Conservation (phyloP, 306 rosid genomes). For the Hylodesmum podocarpum region DNA sequence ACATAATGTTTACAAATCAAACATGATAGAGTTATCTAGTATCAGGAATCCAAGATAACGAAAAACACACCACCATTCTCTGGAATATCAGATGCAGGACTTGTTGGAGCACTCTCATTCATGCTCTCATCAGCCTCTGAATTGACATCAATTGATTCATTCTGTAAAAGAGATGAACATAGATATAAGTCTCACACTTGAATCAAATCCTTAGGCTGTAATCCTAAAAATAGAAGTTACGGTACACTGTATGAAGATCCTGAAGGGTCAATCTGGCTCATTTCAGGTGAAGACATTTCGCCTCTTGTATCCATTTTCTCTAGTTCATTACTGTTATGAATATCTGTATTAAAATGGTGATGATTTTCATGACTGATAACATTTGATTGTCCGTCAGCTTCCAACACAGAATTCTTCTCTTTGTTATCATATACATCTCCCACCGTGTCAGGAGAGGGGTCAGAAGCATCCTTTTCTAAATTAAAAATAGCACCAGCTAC, state of each 20-base stretch:
- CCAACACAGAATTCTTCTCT: constrained; percentile 34
- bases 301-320: constrained; percentile 39
- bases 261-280: constrained; percentile 42
- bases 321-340: constrained; percentile 26
- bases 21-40: constrained; percentile 1
- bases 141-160: constrained; percentile 48
- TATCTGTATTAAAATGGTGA: constrained; percentile 27
- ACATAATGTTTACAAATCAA: constrained; percentile 22
- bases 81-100: constrained; percentile 55
- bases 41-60: constrained; percentile 23
- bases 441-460: constrained; percentile 28
- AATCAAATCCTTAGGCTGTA: constrained; percentile 16
- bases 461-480: constrained; percentile 38
- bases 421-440: constrained; percentile 32
- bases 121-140: constrained; percentile 54
- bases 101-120: constrained; percentile 53
- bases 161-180: constrained; percentile 44
- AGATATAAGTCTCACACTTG: not conserved
- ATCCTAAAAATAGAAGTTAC: constrained; percentile 30
- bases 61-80: constrained; percentile 57
- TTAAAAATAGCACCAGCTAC: constrained; percentile 34
- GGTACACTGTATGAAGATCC: constrained; percentile 59
- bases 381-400: constrained; percentile 32
- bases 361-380: constrained; percentile 37
- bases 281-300: constrained; percentile 36